Evolutionary conservation across 306 rosid species (phyloP).

Genomic region (Arachis stenosperma): DNA sequence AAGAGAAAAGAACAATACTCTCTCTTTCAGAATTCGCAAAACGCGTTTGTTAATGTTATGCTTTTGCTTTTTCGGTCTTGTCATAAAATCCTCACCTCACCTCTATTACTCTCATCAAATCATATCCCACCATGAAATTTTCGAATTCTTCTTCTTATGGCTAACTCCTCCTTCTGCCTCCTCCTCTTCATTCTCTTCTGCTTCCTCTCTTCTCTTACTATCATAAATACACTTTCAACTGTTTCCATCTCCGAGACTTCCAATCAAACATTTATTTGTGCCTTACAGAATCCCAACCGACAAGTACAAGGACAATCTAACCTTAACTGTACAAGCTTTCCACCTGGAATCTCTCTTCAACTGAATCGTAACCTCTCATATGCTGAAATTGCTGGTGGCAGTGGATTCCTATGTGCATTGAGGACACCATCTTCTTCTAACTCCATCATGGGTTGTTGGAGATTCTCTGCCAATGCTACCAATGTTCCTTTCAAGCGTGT

Average conservation of each 20-base stretch:
- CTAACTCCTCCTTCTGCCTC: conserved; percentile 26
- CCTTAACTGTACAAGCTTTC: conserved; percentile 68
- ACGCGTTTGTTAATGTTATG: conserved; percentile 39
- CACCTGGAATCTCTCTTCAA: conserved; percentile 41
- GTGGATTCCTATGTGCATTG: conserved; percentile 70
- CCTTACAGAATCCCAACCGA: conserved; percentile 43
- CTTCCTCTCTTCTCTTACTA: conserved; percentile 38
- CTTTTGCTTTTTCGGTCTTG: conserved; percentile 10
- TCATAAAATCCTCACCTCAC: conserved; percentile 13
- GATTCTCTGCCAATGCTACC: conserved; percentile 61
- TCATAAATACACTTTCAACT: conserved; percentile 53
- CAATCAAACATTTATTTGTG: conserved; percentile 64
- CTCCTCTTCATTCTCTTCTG: conserved; percentile 25
- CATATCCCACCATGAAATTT: conserved; percentile 50
- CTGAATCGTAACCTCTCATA: conserved; percentile 38
- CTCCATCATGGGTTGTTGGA: conserved; percentile 72
- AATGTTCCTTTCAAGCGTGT: conserved; percentile 42
- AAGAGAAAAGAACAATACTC: background rate
- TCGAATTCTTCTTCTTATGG: conserved; percentile 52
- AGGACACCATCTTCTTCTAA: conserved; percentile 37
- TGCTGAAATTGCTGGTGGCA: conserved; percentile 66
- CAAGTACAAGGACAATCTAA: conserved; percentile 23
- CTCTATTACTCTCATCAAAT: background rate
- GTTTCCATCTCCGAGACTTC: conserved; percentile 71
- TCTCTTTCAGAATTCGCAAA: conserved; percentile 8